A percentile compares a stretch with the other conserved stretches of the same genome.
Evolutionary conservation across 2,329 filamentous ascomycete genomes (phyloP).

Genomic region (Botrytis fragariae): DNA sequence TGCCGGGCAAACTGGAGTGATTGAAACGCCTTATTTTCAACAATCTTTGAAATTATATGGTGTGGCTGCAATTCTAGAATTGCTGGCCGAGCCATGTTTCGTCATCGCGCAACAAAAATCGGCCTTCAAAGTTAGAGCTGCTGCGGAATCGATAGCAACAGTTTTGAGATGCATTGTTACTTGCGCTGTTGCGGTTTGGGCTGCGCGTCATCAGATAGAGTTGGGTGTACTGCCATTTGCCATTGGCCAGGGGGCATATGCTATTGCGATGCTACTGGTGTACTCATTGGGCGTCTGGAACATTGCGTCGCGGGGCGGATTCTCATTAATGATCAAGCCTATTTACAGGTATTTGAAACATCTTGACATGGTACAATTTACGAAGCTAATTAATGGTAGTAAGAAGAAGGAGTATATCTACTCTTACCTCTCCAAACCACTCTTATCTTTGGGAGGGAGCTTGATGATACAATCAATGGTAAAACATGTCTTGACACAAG

Average conservation of each 20-base stretch:
- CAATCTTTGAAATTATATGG: conserved; percentile 55
- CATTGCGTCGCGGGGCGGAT: conserved; percentile 56
- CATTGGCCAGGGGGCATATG: conserved; percentile 78
- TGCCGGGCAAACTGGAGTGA: conserved; percentile 47
- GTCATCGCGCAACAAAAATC: conserved; percentile 80
- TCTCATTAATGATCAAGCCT: conserved; percentile 62
- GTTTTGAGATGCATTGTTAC: conserved; percentile 73
- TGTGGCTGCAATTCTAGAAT: conserved; percentile 63
- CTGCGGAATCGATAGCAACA: conserved; percentile 80
- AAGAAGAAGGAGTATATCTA: conserved; percentile 28
- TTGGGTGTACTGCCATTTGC: conserved; percentile 86
- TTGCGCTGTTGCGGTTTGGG: conserved; percentile 67
- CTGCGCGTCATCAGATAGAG: conserved; percentile 49
- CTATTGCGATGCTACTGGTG: conserved; percentile 62
- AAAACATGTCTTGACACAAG: conserved; percentile 92
- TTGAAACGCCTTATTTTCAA: conserved; percentile 61
- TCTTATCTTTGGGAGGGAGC: conserved; percentile 72
- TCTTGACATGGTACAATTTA: not conserved
- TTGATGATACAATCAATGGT: conserved; percentile 84
- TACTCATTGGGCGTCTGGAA: conserved; percentile 64
- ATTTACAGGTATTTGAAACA: conserved; percentile 38
- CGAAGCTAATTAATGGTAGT: conserved; percentile 9
- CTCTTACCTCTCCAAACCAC: conserved; percentile 60
- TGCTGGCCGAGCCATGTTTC: conserved; percentile 85
- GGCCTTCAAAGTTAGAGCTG: conserved; percentile 74